phyloP scores from a whole-genome alignment of 1,284 basidiomycete genomes.

The Austroboletus novae-zelandiae region DNA sequence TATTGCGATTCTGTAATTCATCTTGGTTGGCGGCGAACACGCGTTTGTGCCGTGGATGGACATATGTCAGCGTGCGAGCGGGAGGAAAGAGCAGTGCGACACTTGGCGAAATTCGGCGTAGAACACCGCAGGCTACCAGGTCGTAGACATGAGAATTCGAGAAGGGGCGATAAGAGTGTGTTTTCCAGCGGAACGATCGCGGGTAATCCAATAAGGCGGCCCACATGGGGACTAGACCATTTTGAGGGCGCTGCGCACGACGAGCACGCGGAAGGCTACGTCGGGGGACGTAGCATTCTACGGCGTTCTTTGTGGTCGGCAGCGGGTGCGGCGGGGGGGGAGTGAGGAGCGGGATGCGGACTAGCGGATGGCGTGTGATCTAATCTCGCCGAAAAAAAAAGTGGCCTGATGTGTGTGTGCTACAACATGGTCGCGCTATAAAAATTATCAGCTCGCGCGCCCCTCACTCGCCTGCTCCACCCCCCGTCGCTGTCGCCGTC shows the following conservation, averaged over 20 bases:
- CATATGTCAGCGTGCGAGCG: constrained; percentile 1
- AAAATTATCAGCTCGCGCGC: constrained; percentile 11
- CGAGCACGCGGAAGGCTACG: background rate
- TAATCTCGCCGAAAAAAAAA: constrained; percentile 8
- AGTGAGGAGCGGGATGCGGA: background rate
- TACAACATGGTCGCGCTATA: constrained; percentile 17
- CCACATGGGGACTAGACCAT: background rate
- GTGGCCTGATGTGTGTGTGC: constrained; percentile 27
- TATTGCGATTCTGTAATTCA: constrained; percentile 24
- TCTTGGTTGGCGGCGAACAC: constrained; percentile 20
- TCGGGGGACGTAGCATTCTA: background rate
- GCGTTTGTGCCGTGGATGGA: constrained; percentile 20
- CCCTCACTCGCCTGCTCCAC: no score
- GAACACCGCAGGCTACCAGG: constrained; percentile 8
- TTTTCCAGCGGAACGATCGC: constrained; percentile 14
- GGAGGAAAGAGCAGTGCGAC: constrained; percentile 1
- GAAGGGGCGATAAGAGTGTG: constrained; percentile 1
- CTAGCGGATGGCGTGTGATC: constrained; percentile 15
- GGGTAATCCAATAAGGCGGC: constrained; percentile 2
- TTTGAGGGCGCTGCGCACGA: background rate
- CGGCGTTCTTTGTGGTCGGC: background rate
- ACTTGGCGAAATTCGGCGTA: constrained; percentile 10
- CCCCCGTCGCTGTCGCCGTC: background rate
- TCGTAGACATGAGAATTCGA: background rate
- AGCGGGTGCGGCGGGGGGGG: background rate